Evolutionary conservation across 768 basidiomycete species (phyloP).

Genomic region (Mycena pura): DNA sequence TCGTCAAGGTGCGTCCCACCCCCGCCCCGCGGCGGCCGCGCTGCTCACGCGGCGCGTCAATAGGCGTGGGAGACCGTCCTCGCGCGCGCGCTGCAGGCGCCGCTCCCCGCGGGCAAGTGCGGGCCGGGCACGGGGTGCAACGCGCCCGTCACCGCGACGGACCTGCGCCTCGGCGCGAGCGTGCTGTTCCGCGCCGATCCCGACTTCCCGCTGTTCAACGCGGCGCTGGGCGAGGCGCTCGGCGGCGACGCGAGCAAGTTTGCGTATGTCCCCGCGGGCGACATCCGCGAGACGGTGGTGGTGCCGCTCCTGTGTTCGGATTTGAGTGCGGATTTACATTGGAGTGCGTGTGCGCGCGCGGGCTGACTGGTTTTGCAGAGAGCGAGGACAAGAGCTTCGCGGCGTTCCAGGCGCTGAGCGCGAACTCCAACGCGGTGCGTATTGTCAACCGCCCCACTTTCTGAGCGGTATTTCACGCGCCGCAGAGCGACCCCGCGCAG

Average conservation of each 20-base stretch:
- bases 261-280: neutral
- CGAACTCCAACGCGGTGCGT: conserved; percentile 5
- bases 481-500: conserved; percentile 13
- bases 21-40: neutral
- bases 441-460: neutral
- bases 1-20: conserved; percentile 41
- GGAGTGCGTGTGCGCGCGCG: neutral
- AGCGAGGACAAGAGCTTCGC: conserved; percentile 8
- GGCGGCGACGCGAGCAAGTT: conserved; percentile 19
- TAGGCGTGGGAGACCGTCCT: conserved; percentile 22
- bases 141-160: conserved; percentile 11
- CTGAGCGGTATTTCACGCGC: neutral
- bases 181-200: neutral
- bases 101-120: conserved; percentile 18
- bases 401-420: conserved; percentile 3
- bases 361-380: neutral
- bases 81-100: neutral
- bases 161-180: conserved; percentile 5
- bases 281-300: conserved; percentile 16
- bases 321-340: conserved; percentile 19
- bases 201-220: conserved; percentile 18
- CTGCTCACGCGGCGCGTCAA: neutral
- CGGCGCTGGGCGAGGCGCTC: conserved; percentile 14
- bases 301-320: conserved; percentile 15
- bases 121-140: conserved; percentile 13